Evolutionary conservation across 352 stramenopile species (phyloP), one percentile per base, ranked within the genome.

Genomic region (Phytopythium helicoides): DNA sequence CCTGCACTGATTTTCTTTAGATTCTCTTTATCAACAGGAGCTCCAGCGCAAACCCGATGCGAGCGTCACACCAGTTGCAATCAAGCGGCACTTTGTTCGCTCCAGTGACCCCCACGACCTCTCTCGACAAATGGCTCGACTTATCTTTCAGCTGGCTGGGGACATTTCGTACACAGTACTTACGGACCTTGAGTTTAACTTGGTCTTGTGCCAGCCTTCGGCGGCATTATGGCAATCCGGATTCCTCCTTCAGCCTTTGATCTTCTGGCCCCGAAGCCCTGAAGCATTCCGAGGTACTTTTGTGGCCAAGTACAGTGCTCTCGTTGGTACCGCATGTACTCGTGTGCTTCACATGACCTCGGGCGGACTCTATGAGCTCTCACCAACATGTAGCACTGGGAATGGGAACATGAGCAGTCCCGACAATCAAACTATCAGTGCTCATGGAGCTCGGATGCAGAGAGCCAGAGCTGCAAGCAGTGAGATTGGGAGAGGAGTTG

Each of bases 101-200:
- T 42, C 33, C 9, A 64, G 54, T 35, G 66, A 74, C 31, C 39
- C 35, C 19, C 53, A 6, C 0, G 52, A 66, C n/a, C 47, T 50
- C 8, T 54, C 48, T 36, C 38, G 47, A n/a, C 56, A 53, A 10
- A 31, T 62, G 22, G 53, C 54, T 42, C 36, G 38, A 14, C 53
- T 63, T 16, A 19, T 68, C 3, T 45, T 86, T 54, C 72, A 88
- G 52, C 70, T 85, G 31, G 58, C 44, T 12, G 58, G 64, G 22
- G 71, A 55, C 42, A 58, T 78, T 1, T 62, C 65, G 28, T 71
- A 67, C 58, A 56, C 71, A 19, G 22, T 72, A 10, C 61, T 87
- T n/a, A 71, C 56, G 47, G 73, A 86, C 48, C 63, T 74, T 58
- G 78, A 87, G 48, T 76, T 86, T 49, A 77, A 80, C 42, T 52